Evolutionary conservation across 805 yeast species (phyloP), one percentile per base, ranked within the genome.

Genomic region (Zygotorulaspora danielsina): DNA sequence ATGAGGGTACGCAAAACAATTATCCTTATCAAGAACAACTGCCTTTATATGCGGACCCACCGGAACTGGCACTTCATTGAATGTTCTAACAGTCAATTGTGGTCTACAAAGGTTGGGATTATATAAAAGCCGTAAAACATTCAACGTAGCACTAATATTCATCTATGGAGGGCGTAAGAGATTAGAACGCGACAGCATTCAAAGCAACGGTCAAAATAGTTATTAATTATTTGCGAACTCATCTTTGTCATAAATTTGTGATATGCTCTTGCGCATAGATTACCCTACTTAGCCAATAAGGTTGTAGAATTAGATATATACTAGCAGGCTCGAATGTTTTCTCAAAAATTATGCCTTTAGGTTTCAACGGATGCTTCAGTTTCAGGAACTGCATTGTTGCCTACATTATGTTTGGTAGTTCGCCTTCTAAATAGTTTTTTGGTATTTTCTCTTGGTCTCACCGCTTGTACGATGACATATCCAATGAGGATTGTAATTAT

Each of bases 21-120:
- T 93, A 64, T 93, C 98, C 59, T 93, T 93, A 57, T 93, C 98
- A 18, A 93, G 67, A 0, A 93, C 90, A 1, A 89, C 72, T 0
- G 88, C 95, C 53, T 77, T 81, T 41, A 85, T 82, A 18, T 48
- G 32, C 39, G 58, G 35, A 39, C 46, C 29, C 64, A 64, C 32
- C 20, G 93, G 85, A 3, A 82, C 57, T 0, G 80, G 73, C 3
- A 84, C 57, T 36, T 75, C 73, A 50, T 76, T 79, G 50, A 83
- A 82, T 1, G 78, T 75, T 12, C 73, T 56, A 10, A 77, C 69
- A 0, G 72, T 64, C 17, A 73, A 21, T 32, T 81, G 84, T 0
- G 96, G 96, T 16, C 79, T 54, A 46, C 87, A 77, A 17, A 84
- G 61, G n/a, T 75, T 66, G 0, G 95, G 95, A 44, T 72, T 76